Base-by-base conservation (phyloP, 108 stramenopile genomes). In the Pseudonitzschia delicatissima region DNA sequence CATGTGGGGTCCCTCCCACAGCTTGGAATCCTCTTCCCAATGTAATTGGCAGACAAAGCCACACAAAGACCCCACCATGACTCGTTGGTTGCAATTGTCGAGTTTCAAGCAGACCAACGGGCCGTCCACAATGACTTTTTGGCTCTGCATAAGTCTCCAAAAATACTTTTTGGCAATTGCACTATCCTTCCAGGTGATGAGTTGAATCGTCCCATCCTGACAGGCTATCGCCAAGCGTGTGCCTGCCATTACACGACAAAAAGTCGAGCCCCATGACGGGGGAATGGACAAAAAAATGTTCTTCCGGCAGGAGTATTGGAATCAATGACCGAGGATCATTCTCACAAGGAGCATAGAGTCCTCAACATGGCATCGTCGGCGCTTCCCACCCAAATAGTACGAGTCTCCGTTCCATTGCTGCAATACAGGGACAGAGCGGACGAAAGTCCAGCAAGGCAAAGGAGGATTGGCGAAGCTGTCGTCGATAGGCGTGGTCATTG, bases 181-280 rank as follows among this genome's bases (percentile, higher is more conserved):
- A 18, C 4, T 26, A 42, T 28, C 33, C 17, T 59, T 57, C 72
- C 62, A 78, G 8, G 62, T 69, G 25, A 78, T 52, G 5, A 78
- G 17, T 45, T 51, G 71, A 57, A 82, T 72, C 7, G 77, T 78
- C 4, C 82, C 82, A 75, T 82, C 82, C 57, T 78, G 82, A 40
- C 77, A 72, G 3, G 62, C 74, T 21, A 77, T n/a, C 5, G 74
- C 77, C n/a, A 39, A 82, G 49, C 3, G 53, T 62, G 59, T 58
- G 57, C 26, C 26, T 59, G 17, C 20, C 45, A 11, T 26, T 1
- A 33, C 39, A 42, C 39, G 28, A 23, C 26, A 39, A 32, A 51
- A 67, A 68, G 29, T 68, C 77, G 26, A 79, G 52, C 12, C 62
- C 70, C 72, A 79, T 69, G 17, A 79, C 62, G 9, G 78, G 72